Base-by-base conservation (phyloP, 2,329 filamentous ascomycete species). In the Colletotrichum cereale region DNA sequence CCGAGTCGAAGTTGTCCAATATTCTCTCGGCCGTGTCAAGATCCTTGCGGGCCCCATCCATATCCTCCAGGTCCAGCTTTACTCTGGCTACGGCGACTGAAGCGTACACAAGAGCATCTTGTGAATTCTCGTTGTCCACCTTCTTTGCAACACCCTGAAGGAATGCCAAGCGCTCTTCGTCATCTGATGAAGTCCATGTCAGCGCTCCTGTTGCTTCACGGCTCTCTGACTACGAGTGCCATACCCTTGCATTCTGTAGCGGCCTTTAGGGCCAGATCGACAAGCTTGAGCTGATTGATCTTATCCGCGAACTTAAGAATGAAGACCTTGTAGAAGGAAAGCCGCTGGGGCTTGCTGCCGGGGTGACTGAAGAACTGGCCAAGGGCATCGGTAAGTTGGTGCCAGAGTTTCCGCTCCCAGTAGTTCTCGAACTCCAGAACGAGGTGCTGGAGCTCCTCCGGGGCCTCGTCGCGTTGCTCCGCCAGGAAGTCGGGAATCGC, bases 331-430 rank as follows among this genome's bases (percentile, higher is more conserved):
- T 96, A 99, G 83, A 99, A 92, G 72, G 91, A 87, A 85, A 99
- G 89, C 79, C 96, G 92, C 85, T 97, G 94, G 70, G 90, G 87
- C 67, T 91, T 92, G 83, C 95, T 98, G 79, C 91, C 90, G 55
- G 93, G 88, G 77, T 93, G 85, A 78, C 91, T 91, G 86, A 98
- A 99, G 88, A 96, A 98, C 76, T 93, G 89, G 77, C 97, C 87
- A 67, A 99, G 89, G 64, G 92, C 87, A 79, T 97, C 93, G 44
- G 96, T 99, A 76, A 99, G 92, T 85, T 99, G 95, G 86, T 99
- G 96, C 96, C 96, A 99, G 84, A 99, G 89, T 86, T 98, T 98
- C 78, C 96, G 92, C 87, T 99, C 96, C 96, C 96, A 99, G 80
- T 91, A 93, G 81, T 97, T 95, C 86, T 99, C 96, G 76, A 99